Evolutionary conservation across 23 red algal species (phyloP).

Genomic region (Gracilaria domingensis): DNA sequence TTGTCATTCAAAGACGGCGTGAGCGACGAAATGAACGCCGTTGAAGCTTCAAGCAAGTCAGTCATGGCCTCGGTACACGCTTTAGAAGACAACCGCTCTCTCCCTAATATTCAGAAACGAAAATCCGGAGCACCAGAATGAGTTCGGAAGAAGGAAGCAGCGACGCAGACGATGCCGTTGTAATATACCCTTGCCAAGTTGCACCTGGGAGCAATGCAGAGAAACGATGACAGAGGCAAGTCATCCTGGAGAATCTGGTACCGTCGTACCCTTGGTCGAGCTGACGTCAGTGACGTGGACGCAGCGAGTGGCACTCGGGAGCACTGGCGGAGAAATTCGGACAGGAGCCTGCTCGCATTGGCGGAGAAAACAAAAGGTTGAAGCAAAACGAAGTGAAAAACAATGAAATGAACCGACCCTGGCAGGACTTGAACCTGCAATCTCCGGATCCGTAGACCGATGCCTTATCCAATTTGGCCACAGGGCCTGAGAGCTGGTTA

Average conservation of each 20-base stretch:
- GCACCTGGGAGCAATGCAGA: neutral
- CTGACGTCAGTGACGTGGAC: neutral
- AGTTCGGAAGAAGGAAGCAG: no score
- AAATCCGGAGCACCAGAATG: neutral
- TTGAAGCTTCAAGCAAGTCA: conserved; percentile 8
- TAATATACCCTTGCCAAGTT: neutral
- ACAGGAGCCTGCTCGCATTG: neutral
- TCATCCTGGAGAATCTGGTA: neutral
- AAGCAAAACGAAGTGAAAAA: neutral
- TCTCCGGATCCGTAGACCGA: conserved; percentile 87
- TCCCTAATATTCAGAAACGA: neutral
- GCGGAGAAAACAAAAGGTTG: neutral
- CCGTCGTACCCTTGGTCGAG: neutral
- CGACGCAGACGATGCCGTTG: no score
- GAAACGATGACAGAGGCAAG: neutral
- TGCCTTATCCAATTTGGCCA: conserved; percentile 88
- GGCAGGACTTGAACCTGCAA: conserved; percentile 87
- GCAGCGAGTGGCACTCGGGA: conserved; percentile 3
- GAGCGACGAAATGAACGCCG: conserved; percentile 21
- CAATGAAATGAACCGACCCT: conserved; percentile 44
- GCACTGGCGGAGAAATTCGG: neutral
- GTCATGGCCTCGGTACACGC: neutral
- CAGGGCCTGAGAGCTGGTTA: conserved; percentile 10
- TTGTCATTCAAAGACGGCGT: conserved; percentile 28
- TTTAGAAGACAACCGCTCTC: neutral